Base-by-base conservation (phyloP, 1,284 basidiomycete species). In the Trichosporon sp. region DNA sequence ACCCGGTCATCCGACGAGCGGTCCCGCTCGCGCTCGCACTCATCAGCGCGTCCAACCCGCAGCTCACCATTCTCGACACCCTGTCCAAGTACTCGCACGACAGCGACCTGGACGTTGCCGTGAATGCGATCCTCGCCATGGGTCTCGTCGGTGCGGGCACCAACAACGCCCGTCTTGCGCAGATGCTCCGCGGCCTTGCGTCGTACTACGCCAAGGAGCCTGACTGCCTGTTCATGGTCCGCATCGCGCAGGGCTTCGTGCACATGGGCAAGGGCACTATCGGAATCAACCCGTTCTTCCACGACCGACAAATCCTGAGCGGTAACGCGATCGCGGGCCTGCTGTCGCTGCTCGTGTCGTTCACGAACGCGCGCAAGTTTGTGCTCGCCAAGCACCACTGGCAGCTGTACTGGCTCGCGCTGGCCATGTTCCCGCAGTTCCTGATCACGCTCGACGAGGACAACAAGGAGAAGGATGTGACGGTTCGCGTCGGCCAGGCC, bases 21-120 rank as follows among this genome's bases (percentile, higher is more conserved):
- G 92, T 99, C n/a, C 97, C 97, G 18, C 89, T 99, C 6, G 97
- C 96, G 6, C 89, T 99, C 62, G 96, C 93, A 71, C 89, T 99
- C 66, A 89, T 98, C 79, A 94, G 91, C 80, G 90, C 94, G 18
- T 99, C 97, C 67, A 98, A 99, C 84, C 97, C 97, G 18, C 92
- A 93, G 83, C 87, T 98, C n/a, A 87, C 92, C 32, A 92, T 99
- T 73, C 89, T 99, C 75, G 97, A 99, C 83, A 98, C 95, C 0
- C 89, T 99, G 7, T 98, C 95, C n/a, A 98, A 97, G 83, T 99
- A 99, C 86, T 97, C 94, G 74, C 97, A 99, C 86, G 97, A 99
- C 86, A 95, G 92, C 78, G 97, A 99, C 83, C 89, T 98, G 42
- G 88, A 90, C 68, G 97, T 99, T 15, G 97, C 96, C 0, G 88